Base-by-base conservation (phyloP, 345 rosid genomes). In the Linum trigynum region DNA sequence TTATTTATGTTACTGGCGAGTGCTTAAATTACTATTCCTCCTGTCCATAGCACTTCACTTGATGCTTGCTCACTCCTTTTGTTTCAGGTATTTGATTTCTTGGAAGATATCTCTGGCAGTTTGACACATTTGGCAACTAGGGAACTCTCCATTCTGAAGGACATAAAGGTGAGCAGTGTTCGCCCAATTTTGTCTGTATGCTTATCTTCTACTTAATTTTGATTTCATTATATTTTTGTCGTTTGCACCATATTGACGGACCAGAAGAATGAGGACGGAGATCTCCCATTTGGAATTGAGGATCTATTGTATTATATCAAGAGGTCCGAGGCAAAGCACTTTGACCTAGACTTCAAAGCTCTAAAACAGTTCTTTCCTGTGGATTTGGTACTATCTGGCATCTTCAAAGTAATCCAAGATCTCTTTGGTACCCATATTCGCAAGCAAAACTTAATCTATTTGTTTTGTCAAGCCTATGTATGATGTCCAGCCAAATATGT, bases 191-290 rank as follows among this genome's bases (percentile, higher is more conserved):
- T 70, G 41, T 63, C 35, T 39, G 38, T 23, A 23, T 23, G 32
- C 32, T 23, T 23, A 23, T 38, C 55, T 55, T 50, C 11, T 17
- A 67, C n/a, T 56, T 68, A 73, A 42, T 59, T 35, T 48, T 67
- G 17, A 50, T 70, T 55, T 59, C 32, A 7, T 36, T 23, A 40
- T 11, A 17, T 2, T 65, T 67, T 42, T 68, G 63, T 50, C 67
- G 67, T 64, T 62, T 60, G 67, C 75, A 16, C 7, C 67, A 61
- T 75, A 42, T 60, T 67, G 68, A 51, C 60, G 66, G 55, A 69
- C 74, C 82, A 92, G 98, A 87, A 64, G 65, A 85, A 86, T 80
- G 97, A 92, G 65, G 98, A 92, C 83, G 98, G 96, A 62, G 90
- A 84, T 48, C 59, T 78, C 65, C 89, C 86, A 10, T 92, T 92